These are phyloP conservation scores for Candolleomyces aberdarensis DNA, from an alignment of 768 basidiomycete genomes.

Conservation along the genomic window DNA sequence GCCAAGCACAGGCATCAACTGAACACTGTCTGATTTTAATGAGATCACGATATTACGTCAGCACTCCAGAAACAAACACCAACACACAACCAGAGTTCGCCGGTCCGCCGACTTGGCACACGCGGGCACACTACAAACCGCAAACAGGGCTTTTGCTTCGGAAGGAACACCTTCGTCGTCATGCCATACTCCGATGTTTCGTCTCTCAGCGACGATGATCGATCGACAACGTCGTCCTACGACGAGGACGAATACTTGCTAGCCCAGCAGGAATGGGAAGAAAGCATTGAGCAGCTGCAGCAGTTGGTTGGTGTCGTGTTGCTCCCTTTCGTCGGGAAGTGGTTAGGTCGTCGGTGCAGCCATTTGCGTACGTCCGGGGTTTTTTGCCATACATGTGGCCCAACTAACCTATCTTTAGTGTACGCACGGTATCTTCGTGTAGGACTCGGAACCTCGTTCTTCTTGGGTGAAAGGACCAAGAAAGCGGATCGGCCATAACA, in stretches of 20 bases:
- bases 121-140: too few species aligned
- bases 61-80: background rate
- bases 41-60: background rate
- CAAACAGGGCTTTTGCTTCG: too few species aligned
- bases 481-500: background rate
- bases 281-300: constrained; percentile 81
- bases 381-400: constrained; percentile 1
- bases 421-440: constrained; percentile 69
- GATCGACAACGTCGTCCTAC: constrained; percentile 51
- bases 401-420: constrained; percentile 36
- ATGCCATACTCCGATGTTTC: constrained; percentile 67
- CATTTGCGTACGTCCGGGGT: constrained; percentile 65
- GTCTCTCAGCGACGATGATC: constrained; percentile 48
- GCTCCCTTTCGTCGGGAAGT: constrained; percentile 85
- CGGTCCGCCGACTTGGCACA: constrained; percentile 11
- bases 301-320: constrained; percentile 77
- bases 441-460: constrained; percentile 63
- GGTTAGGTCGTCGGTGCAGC: constrained; percentile 82
- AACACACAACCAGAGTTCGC: constrained; percentile 1
- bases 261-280: constrained; percentile 92
- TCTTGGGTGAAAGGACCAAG: constrained; percentile 38
- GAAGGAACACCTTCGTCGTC: background rate
- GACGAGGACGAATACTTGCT: constrained; percentile 72
- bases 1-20: background rate
- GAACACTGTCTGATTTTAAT: background rate